Conservation (phyloP, 2,329 filamentous ascomycete species). For the Phialophora chinensis region DNA sequence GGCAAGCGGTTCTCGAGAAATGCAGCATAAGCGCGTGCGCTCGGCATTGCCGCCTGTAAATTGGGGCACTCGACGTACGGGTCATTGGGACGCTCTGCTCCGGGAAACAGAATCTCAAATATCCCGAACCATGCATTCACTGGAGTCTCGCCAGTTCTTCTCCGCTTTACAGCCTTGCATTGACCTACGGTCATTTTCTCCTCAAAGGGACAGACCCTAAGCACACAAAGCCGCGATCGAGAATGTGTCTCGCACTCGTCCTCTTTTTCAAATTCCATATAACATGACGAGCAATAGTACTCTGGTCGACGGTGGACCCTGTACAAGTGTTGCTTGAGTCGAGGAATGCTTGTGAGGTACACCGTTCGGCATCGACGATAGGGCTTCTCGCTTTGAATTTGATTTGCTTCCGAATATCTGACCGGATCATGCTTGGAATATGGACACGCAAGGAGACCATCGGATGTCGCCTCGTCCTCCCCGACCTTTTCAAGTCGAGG, state of each 20-base stretch:
- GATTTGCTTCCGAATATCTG: constrained; percentile 27
- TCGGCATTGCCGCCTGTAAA: background rate
- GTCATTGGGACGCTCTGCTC: constrained; percentile 17
- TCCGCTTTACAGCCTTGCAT: constrained; percentile 22
- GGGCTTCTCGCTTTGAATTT: constrained; percentile 3
- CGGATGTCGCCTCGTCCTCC: background rate
- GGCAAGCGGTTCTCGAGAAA: constrained; percentile 18
- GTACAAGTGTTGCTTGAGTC: constrained; percentile 33
- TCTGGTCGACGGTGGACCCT: constrained; percentile 25
- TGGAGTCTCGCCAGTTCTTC: constrained; percentile 13
- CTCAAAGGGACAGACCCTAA: constrained; percentile 16
- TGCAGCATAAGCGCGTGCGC: constrained; percentile 8
- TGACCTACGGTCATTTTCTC: constrained; percentile 32
- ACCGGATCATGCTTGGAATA: constrained; percentile 33
- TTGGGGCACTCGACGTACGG: constrained; percentile 20
- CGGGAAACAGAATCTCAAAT: constrained; percentile 30
- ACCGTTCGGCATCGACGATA: constrained; percentile 27
- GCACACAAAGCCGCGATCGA: constrained; percentile 5
- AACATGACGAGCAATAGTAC: constrained; percentile 26
- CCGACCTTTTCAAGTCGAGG: background rate
- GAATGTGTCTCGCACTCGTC: constrained; percentile 2
- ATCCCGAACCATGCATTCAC: constrained; percentile 28
- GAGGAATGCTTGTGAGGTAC: constrained; percentile 21
- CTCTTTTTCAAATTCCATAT: constrained; percentile 11
- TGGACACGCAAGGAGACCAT: constrained; percentile 45